Evolutionary conservation across 1,139 yeast species (phyloP).

Genomic region (Protomyces arabidopsidicola): DNA sequence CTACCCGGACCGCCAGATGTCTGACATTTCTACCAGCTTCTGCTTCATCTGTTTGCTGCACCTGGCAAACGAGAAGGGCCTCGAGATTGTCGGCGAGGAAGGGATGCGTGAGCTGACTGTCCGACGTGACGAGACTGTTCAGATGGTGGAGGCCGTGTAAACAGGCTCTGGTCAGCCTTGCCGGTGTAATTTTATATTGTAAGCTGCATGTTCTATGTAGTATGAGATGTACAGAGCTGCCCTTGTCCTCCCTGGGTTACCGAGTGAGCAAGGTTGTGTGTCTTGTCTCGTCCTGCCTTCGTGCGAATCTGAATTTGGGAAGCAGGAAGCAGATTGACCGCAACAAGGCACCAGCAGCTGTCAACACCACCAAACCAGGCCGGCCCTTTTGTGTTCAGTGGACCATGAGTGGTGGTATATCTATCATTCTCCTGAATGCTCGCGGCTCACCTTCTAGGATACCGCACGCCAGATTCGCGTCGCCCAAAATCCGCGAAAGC

Average conservation of each 20-base stretch:
- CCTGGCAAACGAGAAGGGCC: slow-evolving; percentile 83
- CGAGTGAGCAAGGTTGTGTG: background rate
- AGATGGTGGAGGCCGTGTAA: slow-evolving; percentile 12
- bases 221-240: background rate
- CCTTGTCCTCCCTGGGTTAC: background rate
- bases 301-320: background rate
- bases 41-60: slow-evolving; percentile 81
- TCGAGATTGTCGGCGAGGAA: slow-evolving; percentile 56
- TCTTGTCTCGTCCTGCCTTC: no score
- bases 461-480: background rate
- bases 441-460: background rate
- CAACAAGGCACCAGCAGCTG: background rate
- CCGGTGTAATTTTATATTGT: background rate
- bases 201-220: background rate
- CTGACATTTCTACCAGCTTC: slow-evolving; percentile 78
- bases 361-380: no score
- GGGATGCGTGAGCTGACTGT: slow-evolving; percentile 39
- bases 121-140: slow-evolving; percentile 25
- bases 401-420: background rate
- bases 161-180: background rate
- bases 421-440: background rate
- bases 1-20: slow-evolving; percentile 41
- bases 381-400: no score
- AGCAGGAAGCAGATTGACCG: background rate
- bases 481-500: background rate